Evolutionary conservation across 768 basidiomycete genomes (phyloP), one percentile per base, ranked within the genome.

Genomic region (Mrakia hoshinonis): DNA sequence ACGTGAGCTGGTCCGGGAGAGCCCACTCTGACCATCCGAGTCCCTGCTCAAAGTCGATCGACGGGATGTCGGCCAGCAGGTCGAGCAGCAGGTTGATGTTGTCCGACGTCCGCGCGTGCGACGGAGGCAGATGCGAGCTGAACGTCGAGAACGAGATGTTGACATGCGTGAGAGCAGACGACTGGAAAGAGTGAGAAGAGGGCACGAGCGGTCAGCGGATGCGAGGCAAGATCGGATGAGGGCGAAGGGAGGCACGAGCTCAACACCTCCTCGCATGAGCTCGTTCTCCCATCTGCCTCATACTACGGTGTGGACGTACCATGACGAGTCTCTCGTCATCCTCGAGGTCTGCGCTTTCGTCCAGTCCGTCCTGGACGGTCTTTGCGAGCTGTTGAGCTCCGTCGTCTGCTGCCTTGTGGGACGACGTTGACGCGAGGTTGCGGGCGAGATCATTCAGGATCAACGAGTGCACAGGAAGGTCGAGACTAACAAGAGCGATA

Each of bases 11-110:
- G 79, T 94, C 90, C 47, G 92, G 87, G 39, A 91, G 82, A 3
- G 91, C 85, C 91, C 91, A 92, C 74, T 90, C 91, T 75, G 86
- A 84, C 91, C 91, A 93, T 5, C 87, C 87, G 5, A 93, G 81
- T 73, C 85, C 87, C 73, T 81, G 83, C 78, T 91, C 91, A 74
- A 91, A 92, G 77, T 91, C 86, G 67, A 87, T 86, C 75, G 83
- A 83, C 0, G 90, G 88, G 24, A 90, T 84, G 74, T 91, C 89
- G 46, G 82, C 82, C 43, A 92, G 81, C 34, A 92, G 82, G 74
- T 86, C 87, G 24, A 87, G 77, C 29, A 93, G 84, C 9, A 84
- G 83, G 4, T 85, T 82, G 54, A 90, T 79, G 76, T 48, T 85
- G 81, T 0, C 87, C 83, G 73, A 87, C 84, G 76, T 87, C 87